Evolutionary conservation across 345 rosid species (phyloP), one percentile per base, ranked within the genome.

Genomic region (Linum tenue): DNA sequence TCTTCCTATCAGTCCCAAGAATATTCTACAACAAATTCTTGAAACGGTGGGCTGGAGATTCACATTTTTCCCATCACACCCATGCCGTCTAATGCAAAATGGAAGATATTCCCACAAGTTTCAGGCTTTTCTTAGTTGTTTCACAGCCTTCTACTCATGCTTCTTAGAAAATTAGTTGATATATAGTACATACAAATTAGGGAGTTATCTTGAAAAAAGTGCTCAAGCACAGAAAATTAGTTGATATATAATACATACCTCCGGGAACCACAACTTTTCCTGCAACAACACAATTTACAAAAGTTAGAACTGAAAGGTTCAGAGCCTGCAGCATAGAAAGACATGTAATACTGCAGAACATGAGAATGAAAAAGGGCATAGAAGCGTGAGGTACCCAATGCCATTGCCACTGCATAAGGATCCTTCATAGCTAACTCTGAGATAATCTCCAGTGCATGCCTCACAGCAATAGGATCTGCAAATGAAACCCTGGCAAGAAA

Each of bases 401-500:
- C 83, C 97, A 91, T 84, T 65, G 99, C 96, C 75, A 89, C 96
- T 41, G 92, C 80, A 85, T 88, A 89, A 62, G 97, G 97, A 73
- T 95, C 99, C 76, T 75, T 87, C 57, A 86, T 57, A 44, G 99
- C 97, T 77, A 95, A 70, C 72, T 91, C 97, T 48, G 83, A 83
- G 62, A 89, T 72, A 73, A 91, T 89, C 79, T 91, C 96, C 78
- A 95, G 73, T 62, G 99, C 83, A 89, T 90, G 96, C 77, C 99
- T 84, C 78, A 95, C 99, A 64, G 99, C 97, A 78, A 95, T 82
- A 76, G 99, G 99, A 84, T 95, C 99, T 67, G 90, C 84, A 84
- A 89, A 91, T 22, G 87, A 91, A 72, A 95, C 81, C 74, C 99
- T 94, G 53, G 81, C 78, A 77, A 56, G 60, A 41, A 68, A 39